These are phyloP conservation scores for Yarrowia hollandica DNA, from an alignment of 805 yeast species.

Conservation along the genomic window DNA sequence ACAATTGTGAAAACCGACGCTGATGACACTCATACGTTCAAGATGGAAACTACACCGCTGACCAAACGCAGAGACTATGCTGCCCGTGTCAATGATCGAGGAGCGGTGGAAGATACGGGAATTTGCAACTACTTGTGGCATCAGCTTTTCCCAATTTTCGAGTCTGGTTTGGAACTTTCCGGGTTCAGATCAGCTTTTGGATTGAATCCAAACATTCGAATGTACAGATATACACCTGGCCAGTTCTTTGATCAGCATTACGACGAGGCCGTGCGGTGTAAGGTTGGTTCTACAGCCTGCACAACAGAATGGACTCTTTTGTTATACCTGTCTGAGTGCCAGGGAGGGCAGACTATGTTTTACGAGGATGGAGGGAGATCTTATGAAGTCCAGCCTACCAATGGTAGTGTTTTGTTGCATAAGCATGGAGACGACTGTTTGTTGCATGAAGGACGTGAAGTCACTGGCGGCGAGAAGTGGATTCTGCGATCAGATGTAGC, in stretches of 20 bases:
- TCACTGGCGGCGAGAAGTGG: constrained; percentile 58
- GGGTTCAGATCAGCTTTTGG: constrained; percentile 40
- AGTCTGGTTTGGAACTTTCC: neutral
- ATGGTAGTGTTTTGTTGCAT: constrained; percentile 60
- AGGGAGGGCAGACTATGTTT: constrained; percentile 63
- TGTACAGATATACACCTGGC: constrained; percentile 56
- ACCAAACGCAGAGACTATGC: constrained; percentile 54
- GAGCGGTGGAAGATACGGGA: constrained; percentile 44
- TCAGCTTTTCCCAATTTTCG: constrained; percentile 40
- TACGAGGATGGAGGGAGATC: constrained; percentile 41
- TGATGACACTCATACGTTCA: neutral
- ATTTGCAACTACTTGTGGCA: constrained; percentile 48
- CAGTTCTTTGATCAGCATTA: constrained; percentile 63
- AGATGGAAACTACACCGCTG: constrained; percentile 44
- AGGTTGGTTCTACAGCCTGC: constrained; percentile 42
- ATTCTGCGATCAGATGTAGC: constrained; percentile 60
- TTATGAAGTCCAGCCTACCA: constrained; percentile 49
- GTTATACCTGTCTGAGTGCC: constrained; percentile 54
- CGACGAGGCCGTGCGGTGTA: constrained; percentile 54
- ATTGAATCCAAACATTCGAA: constrained; percentile 55
- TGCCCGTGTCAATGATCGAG: constrained; percentile 57
- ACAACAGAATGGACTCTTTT: constrained; percentile 60
- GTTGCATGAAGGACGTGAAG: constrained; percentile 58
- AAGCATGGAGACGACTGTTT: constrained; percentile 68
- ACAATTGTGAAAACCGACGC: constrained; percentile 29